These are phyloP conservation scores for Spergularia azorica DNA, from an alignment of 179 eudicot species.

Conservation along the genomic window DNA sequence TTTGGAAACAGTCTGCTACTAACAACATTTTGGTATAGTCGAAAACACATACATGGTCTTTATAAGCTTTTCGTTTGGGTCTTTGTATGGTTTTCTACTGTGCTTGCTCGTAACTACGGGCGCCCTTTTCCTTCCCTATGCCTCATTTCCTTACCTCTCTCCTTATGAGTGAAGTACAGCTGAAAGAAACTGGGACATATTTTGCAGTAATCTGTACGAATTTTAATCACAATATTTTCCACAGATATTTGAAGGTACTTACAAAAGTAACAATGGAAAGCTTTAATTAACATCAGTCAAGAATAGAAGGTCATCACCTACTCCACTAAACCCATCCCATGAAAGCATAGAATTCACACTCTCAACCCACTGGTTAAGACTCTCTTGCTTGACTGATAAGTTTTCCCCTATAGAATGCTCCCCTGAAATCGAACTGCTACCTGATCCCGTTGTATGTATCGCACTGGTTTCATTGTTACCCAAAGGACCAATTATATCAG, in stretches of 20 bases:
- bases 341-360: slow-evolving; percentile 47
- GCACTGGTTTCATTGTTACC: slow-evolving; percentile 19
- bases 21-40: too few relatives aligned
- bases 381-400: slow-evolving; percentile 27
- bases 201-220: neutral
- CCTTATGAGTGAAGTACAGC: too few relatives aligned
- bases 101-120: too few relatives aligned
- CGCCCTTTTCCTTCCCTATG: too few relatives aligned
- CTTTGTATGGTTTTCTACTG: too few relatives aligned
- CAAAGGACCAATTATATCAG: slow-evolving; percentile 25
- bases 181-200: too few relatives aligned
- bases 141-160: too few relatives aligned
- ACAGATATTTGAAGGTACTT: neutral
- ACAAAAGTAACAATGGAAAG: neutral
- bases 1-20: too few relatives aligned
- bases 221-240: neutral
- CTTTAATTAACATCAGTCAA: slow-evolving; percentile 18
- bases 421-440: slow-evolving; percentile 37
- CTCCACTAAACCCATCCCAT: slow-evolving; percentile 44
- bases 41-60: too few relatives aligned
- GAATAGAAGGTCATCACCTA: slow-evolving; percentile 41
- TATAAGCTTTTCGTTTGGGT: too few relatives aligned
- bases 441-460: neutral
- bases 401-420: slow-evolving; percentile 39
- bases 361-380: slow-evolving; percentile 45